Conservation (phyloP, 78 protist species). For the Paulinella micropora region DNA sequence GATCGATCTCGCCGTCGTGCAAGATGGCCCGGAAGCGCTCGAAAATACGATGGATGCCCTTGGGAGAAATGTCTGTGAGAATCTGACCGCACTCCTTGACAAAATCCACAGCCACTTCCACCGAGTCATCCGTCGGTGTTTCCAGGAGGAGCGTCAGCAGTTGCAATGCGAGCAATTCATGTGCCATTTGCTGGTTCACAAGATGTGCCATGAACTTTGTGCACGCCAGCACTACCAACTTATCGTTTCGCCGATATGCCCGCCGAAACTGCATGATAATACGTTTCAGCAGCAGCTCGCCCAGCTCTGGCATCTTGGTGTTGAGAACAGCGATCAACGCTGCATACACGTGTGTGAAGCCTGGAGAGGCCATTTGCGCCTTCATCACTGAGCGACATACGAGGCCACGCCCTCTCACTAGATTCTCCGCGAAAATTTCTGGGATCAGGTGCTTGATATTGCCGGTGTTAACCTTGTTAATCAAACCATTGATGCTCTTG, state of each 20-base stretch:
- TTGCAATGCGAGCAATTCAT: constrained; percentile 24
- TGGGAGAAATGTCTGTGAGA: constrained; percentile 35
- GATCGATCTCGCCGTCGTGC: constrained; percentile 75
- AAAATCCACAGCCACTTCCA: constrained; percentile 65
- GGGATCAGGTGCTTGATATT: constrained; percentile 63
- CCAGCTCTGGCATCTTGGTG: constrained; percentile 82
- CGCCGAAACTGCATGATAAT: constrained; percentile 48
- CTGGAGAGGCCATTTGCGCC: constrained; percentile 71
- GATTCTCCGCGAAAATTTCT: constrained; percentile 78
- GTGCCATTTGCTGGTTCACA: constrained; percentile 70
- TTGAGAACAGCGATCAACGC: constrained; percentile 83
- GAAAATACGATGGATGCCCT: not conserved
- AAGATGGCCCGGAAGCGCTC: not conserved
- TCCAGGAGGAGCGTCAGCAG: constrained; percentile 63
- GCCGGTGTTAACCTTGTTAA: constrained; percentile 72
- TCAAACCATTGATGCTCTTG: constrained; percentile 78
- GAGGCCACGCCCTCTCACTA: constrained; percentile 88
- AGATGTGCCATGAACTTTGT: constrained; percentile 74
- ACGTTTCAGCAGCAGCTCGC: constrained; percentile 73
- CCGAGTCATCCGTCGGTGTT: constrained; percentile 81
- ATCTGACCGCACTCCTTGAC: constrained; percentile 54
- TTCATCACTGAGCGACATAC: constrained; percentile 53
- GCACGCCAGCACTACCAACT: constrained; percentile 26
- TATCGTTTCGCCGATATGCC: constrained; percentile 63
- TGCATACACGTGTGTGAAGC: constrained; percentile 81